Percentiles rank a stretch among this genome's conserved stretches.
Conservation (phyloP, 176 grass and related monocot genomes). For the Carex scoparia region DNA sequence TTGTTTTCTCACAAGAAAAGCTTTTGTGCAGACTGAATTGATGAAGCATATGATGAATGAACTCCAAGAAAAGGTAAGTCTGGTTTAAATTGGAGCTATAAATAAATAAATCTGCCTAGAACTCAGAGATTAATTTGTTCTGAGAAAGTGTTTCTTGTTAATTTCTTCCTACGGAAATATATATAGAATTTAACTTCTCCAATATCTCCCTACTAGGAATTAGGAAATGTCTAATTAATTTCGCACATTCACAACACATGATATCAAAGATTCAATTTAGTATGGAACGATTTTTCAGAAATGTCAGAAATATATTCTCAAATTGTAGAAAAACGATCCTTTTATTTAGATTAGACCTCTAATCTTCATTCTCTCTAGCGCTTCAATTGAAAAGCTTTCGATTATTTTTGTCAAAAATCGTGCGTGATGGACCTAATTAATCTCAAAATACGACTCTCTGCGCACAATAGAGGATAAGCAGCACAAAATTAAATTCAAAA, state of each 20-base stretch:
- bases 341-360: background rate
- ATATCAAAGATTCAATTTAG: too few species aligned
- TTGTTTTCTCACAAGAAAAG: background rate
- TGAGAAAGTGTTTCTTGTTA: background rate
- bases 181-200: background rate
- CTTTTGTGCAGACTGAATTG: background rate
- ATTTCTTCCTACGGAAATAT: background rate
- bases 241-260: too few species aligned
- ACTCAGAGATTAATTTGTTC: background rate
- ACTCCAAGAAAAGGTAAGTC: background rate
- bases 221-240: too few species aligned
- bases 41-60: background rate
- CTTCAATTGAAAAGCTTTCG: background rate
- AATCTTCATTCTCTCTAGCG: background rate
- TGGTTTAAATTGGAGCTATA: background rate
- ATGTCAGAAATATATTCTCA: background rate
- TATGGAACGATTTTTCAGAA: background rate
- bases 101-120: background rate
- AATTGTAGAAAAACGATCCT: background rate
- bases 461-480: background rate
- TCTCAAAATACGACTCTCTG: background rate
- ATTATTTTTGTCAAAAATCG: background rate
- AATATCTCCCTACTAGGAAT: too few species aligned
- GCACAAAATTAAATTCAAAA: background rate
- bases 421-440: background rate